Evolutionary conservation across 352 stramenopile genomes (phyloP).

Genomic region (Thalassiosira delicatula): DNA sequence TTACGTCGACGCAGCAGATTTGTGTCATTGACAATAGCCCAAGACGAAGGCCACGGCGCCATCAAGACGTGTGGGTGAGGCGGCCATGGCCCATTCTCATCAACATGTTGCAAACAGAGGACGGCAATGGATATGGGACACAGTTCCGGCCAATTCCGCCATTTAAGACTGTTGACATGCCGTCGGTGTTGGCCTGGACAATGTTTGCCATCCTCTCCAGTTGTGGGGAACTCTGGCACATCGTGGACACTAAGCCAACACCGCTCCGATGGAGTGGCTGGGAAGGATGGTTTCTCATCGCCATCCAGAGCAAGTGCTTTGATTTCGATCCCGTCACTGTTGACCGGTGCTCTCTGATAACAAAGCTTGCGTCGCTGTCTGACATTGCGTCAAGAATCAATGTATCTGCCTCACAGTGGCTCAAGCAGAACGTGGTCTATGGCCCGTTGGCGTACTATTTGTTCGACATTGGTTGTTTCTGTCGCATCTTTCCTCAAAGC

Average conservation of each 20-base stretch:
- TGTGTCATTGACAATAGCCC: not conserved
- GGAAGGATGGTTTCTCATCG: slow-evolving; percentile 3
- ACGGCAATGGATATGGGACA: slow-evolving; percentile 7
- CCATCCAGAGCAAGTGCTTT: slow-evolving; percentile 10
- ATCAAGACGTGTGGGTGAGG: not conserved
- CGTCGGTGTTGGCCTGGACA: slow-evolving; percentile 15
- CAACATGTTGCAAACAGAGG: slow-evolving; percentile 34
- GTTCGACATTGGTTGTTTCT: not conserved
- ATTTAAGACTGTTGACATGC: not conserved
- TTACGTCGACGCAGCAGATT: not conserved
- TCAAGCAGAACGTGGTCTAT: not conserved
- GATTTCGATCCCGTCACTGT: not conserved
- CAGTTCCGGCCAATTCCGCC: slow-evolving; percentile 28
- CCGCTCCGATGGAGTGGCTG: slow-evolving; percentile 8
- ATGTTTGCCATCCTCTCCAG: slow-evolving; percentile 8
- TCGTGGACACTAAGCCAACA: slow-evolving; percentile 24
- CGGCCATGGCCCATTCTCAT: slow-evolving; percentile 7
- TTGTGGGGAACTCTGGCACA: slow-evolving; percentile 16
- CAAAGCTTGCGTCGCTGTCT: not conserved
- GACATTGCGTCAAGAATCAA: slow-evolving; percentile 10
- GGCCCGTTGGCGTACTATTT: not conserved
- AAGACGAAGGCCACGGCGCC: not conserved
- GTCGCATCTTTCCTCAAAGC: not conserved
- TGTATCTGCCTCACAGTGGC: not conserved
- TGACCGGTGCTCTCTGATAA: slow-evolving; percentile 7